These are phyloP conservation scores for Cryptococcus sp. DNA, from an alignment of 1,284 basidiomycete species.

Conservation along the genomic window DNA sequence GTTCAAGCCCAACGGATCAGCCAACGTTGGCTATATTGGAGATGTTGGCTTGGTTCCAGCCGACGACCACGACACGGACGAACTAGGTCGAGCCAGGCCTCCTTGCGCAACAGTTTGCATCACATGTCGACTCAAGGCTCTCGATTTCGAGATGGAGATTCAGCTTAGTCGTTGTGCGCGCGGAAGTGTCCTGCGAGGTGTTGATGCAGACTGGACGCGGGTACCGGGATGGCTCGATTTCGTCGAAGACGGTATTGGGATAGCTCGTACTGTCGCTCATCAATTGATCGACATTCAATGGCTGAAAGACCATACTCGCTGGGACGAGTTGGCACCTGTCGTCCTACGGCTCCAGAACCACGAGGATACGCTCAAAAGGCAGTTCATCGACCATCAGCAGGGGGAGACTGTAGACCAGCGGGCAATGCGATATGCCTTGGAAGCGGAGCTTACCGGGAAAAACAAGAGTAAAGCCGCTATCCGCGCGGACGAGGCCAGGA, in stretches of 20 bases:
- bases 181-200: constrained; percentile 11
- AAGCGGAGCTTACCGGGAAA: constrained; percentile 14
- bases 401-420: constrained; percentile 2
- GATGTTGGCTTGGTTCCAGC: neutral
- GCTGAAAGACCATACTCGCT: constrained; percentile 28
- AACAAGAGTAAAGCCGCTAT: constrained; percentile 4
- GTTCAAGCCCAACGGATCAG: neutral
- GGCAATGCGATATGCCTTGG: neutral
- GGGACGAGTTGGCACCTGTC: constrained; percentile 16
- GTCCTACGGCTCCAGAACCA: constrained; percentile 24
- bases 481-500: constrained; percentile 6
- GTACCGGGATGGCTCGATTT: constrained; percentile 13
- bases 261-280: constrained; percentile 10
- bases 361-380: constrained; percentile 6
- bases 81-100: constrained; percentile 6
- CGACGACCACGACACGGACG: constrained; percentile 17
- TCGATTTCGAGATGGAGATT: constrained; percentile 3
- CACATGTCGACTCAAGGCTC: constrained; percentile 18
- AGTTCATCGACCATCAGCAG: constrained; percentile 3
- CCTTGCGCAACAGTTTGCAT: constrained; percentile 11
- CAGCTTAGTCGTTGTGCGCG: constrained; percentile 21
- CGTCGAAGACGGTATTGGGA: constrained; percentile 9
- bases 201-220: neutral
- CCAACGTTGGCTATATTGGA: neutral
- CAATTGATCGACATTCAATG: constrained; percentile 30